Base-by-base conservation (phyloP, 768 basidiomycete genomes). In the Pleurotus salmoneostramineus region DNA sequence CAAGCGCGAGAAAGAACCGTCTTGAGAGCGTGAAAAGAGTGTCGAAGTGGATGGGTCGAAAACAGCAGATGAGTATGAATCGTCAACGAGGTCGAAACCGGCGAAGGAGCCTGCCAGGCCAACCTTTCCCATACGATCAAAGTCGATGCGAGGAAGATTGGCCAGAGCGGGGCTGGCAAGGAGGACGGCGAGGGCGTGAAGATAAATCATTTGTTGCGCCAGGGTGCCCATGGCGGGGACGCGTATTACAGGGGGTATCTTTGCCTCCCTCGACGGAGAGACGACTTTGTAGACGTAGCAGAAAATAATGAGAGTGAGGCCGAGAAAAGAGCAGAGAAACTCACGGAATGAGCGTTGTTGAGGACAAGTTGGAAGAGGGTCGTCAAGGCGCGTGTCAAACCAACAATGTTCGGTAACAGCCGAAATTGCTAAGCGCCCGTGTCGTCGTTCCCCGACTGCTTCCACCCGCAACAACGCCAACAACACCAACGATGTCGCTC, bases 81-180 rank as follows among this genome's bases (percentile, higher is more conserved):
- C 82, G 66, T 84, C 75, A 78, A 89, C 87, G 58, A 95, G 66
- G 67, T 88, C 89, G 60, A 99, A 76, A 46, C 95, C 96, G 21
- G 89, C 82, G 68, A 98, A 99, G 35, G 90, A 79, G 58, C 96
- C 96, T 31, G 88, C 86, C 43, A 98, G 79, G 57, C 87, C 94
- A 50, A 98, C 94, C 56, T 80, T 87, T 62, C 96, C 96, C 92
- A 99, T 95, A 55, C 89, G 87, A 64, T 78, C 73, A 65, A 85
- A 88, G 71, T 91, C 89, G 64, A 90, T 77, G 60, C 76, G 73
- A 5, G 84, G 85, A 11, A 84, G 72, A 5, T 77, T 69, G 6
- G 79, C 81, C 59, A 64, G 50, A 61, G 63, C 69, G 62, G 64
- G 72, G 70, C 70, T 57, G 47, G 68, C 56, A 61, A 65, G 63